Percentiles rank a stretch among this genome's conserved stretches.
phyloP scores from a whole-genome alignment of 2,329 filamentous ascomycete genomes.

The Rachicladosporium sp. region DNA sequence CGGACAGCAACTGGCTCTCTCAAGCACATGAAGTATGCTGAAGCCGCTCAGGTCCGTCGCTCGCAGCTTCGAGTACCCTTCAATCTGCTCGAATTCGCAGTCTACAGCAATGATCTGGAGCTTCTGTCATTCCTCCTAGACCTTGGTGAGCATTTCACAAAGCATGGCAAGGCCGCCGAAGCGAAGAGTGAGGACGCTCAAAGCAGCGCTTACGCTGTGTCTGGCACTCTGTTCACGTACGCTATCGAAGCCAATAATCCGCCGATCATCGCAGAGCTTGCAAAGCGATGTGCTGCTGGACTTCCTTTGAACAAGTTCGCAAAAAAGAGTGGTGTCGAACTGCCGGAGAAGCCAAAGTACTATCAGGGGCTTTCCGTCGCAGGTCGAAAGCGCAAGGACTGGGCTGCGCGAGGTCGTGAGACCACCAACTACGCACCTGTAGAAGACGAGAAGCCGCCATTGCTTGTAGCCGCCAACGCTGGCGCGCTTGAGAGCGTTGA shows the following conservation, averaged over 20 bases:
- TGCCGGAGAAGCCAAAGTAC: constrained; percentile 50
- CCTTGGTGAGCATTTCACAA: constrained; percentile 35
- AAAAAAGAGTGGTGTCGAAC: constrained; percentile 49
- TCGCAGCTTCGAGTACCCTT: constrained; percentile 3
- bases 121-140: constrained; percentile 47
- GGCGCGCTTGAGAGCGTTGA: constrained; percentile 58
- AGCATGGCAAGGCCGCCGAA: constrained; percentile 5
- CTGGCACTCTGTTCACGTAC: too few relatives aligned
- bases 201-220: neutral
- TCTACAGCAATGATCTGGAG: constrained; percentile 38
- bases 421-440: constrained; percentile 8
- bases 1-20: too few relatives aligned
- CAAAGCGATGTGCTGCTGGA: constrained; percentile 54
- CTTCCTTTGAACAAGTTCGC: constrained; percentile 57
- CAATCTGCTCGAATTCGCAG: constrained; percentile 21
- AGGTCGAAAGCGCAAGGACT: constrained; percentile 61
- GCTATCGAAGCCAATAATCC: constrained; percentile 39
- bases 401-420: constrained; percentile 52
- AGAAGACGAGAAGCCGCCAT: constrained; percentile 38
- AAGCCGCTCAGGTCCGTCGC: too few relatives aligned
- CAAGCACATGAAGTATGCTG: too few relatives aligned
- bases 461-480: constrained; percentile 44
- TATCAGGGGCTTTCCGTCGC: constrained; percentile 70
- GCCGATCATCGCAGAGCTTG: constrained; percentile 49
- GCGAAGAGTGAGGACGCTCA: constrained; percentile 7